phyloP scores from a whole-genome alignment of 169 alveolate species.

The Cryptosporidium ubiquitum region DNA sequence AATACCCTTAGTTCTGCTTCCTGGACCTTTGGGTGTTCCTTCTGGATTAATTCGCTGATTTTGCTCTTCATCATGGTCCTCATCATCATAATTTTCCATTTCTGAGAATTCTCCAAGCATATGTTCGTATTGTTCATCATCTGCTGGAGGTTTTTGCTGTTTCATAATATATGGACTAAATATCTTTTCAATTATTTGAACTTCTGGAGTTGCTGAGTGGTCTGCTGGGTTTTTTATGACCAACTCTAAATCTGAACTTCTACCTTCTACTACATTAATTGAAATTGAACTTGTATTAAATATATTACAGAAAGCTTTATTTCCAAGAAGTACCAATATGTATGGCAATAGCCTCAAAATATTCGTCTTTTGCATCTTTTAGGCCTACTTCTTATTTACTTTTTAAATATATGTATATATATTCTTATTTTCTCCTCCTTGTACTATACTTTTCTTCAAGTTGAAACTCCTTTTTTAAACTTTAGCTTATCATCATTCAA shows the following conservation, averaged over 20 bases:
- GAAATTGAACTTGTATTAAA: slow-evolving; percentile 51
- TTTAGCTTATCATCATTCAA: slow-evolving; percentile 6
- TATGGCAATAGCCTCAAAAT: not conserved
- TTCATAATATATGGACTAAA: slow-evolving; percentile 52
- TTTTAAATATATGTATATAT: not conserved
- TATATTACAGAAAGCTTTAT: not conserved
- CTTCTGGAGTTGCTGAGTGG: slow-evolving; percentile 51
- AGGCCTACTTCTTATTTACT: not conserved
- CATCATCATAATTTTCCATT: not conserved
- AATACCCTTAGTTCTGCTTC: not conserved
- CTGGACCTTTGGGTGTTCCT: not conserved
- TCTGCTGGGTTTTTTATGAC: slow-evolving; percentile 49
- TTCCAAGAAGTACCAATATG: not conserved
- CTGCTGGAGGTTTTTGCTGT: slow-evolving; percentile 63
- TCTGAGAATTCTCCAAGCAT: slow-evolving; percentile 10
- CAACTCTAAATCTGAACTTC: slow-evolving; percentile 33
- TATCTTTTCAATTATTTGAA: slow-evolving; percentile 16
- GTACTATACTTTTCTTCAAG: not conserved
- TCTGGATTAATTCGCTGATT: not conserved
- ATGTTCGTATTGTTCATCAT: not conserved
- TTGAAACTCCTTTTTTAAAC: not conserved
- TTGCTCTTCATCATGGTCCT: not conserved
- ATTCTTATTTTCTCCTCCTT: not conserved
- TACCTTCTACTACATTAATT: slow-evolving; percentile 63
- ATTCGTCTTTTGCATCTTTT: not conserved